Percentiles rank a stretch among this genome's conserved stretches.
Conservation (phyloP, 352 stramenopile genomes). For the Pythium vanterpoolii region DNA sequence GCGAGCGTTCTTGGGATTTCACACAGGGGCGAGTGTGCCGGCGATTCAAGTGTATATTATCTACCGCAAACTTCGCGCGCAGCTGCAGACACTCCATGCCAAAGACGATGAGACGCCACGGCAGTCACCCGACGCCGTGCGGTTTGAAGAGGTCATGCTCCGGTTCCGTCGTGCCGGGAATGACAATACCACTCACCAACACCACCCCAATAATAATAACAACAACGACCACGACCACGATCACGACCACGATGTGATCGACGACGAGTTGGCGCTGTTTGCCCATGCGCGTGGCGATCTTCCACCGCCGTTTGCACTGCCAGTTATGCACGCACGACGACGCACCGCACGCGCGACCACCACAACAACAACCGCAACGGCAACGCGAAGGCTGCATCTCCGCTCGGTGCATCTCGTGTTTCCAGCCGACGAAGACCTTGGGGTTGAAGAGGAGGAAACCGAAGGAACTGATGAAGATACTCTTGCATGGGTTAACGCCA, state of each 20-base stretch:
- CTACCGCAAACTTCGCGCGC: conserved; percentile 41
- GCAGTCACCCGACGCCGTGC: conserved; percentile 6
- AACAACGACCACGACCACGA: conserved; percentile 1
- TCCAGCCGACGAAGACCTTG: conserved; percentile 8
- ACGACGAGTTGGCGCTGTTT: conserved; percentile 1
- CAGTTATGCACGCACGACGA: not conserved
- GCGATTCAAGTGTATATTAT: conserved; percentile 78
- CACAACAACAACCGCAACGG: not conserved
- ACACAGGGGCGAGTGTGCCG: conserved; percentile 28
- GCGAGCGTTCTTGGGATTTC: conserved; percentile 46
- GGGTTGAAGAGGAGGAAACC: not conserved
- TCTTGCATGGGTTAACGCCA: too few species aligned
- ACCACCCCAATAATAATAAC: conserved; percentile 5
- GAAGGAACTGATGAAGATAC: not conserved
- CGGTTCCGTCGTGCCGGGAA: not conserved
- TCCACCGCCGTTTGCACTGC: not conserved
- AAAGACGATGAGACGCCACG: conserved; percentile 20
- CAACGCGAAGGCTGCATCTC: conserved; percentile 1
- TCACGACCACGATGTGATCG: not conserved
- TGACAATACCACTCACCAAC: conserved; percentile 1
- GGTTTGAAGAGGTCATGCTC: conserved; percentile 7
- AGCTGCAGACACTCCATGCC: conserved; percentile 11
- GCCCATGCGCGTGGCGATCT: not conserved
- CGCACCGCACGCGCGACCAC: not conserved
- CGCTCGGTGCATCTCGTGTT: conserved; percentile 23